These are phyloP conservation scores for Dimocarpus longan DNA, from an alignment of 345 rosid genomes.

Conservation along the genomic window DNA sequence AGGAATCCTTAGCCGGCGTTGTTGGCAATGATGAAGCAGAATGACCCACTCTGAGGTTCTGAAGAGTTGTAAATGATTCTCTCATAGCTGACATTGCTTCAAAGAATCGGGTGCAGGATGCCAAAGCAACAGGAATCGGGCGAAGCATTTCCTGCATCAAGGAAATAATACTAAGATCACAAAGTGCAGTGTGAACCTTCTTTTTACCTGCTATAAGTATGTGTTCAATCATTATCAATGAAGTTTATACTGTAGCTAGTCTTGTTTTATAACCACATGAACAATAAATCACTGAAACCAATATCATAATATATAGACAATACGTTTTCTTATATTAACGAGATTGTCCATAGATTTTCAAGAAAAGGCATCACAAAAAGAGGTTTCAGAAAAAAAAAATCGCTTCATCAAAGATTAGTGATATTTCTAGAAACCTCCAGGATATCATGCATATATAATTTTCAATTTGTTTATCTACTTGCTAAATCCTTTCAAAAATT, in stretches of 20 bases:
- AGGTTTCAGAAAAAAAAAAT: not conserved
- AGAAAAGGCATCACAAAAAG: not conserved
- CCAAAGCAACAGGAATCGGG: constrained; percentile 97
- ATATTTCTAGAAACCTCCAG: not conserved
- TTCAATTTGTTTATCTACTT: not conserved
- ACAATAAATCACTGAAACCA: not conserved
- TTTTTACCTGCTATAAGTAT: not conserved
- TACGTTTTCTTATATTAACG: not conserved
- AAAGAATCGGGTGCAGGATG: constrained; percentile 94
- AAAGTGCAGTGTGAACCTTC: constrained; percentile 3
- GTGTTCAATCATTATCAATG: not conserved
- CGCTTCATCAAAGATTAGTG: not conserved
- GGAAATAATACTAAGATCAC: not conserved
- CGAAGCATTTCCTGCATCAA: constrained; percentile 89
- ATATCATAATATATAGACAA: too few relatives aligned
- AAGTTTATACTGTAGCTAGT: not conserved
- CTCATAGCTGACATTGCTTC: constrained; percentile 99
- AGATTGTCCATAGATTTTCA: not conserved
- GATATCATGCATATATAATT: not conserved
- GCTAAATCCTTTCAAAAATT: not conserved
- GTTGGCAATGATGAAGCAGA: constrained; percentile 57
- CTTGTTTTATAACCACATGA: not conserved
- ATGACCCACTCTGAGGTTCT: constrained; percentile 77
- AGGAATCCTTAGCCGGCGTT: constrained; percentile 51
- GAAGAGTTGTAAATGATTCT: constrained; percentile 93